These are phyloP conservation scores for Schwanniomyces pseudopolymorphus DNA, from an alignment of 805 yeast genomes.

Conservation along the genomic window DNA sequence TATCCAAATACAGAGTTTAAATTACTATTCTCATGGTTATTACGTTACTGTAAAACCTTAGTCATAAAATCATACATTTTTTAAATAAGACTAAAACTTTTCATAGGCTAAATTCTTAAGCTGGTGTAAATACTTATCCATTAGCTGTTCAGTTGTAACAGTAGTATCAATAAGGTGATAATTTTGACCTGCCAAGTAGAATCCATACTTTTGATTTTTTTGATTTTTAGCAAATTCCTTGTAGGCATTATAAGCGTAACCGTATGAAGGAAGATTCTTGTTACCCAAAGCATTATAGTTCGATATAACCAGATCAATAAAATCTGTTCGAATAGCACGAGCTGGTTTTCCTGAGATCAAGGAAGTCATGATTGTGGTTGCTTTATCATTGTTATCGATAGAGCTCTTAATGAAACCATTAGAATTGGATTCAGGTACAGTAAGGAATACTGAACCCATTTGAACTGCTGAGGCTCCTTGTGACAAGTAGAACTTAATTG, in stretches of 20 bases:
- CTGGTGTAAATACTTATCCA: constrained; percentile 21
- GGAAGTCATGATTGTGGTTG: constrained; percentile 29
- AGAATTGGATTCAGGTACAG: constrained; percentile 28
- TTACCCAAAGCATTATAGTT: constrained; percentile 3
- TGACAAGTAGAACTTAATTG: constrained; percentile 27
- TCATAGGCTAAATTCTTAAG: constrained; percentile 1
- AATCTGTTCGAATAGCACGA: constrained; percentile 35
- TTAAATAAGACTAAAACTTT: not conserved
- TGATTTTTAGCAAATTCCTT: constrained; percentile 18
- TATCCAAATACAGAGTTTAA: no score
- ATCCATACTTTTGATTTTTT: constrained; percentile 16
- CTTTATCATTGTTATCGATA: constrained; percentile 1
- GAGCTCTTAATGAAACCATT: constrained; percentile 15
- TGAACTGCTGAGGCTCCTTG: constrained; percentile 54
- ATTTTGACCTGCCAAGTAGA: constrained; percentile 37
- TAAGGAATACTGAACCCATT: constrained; percentile 53
- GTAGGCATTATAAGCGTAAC: constrained; percentile 32
- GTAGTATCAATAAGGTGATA: constrained; percentile 21
- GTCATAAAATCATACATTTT: not conserved
- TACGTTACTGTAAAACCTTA: no score
- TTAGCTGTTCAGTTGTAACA: constrained; percentile 19
- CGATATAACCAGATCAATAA: constrained; percentile 22
- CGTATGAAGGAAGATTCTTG: constrained; percentile 32
- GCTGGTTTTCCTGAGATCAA: constrained; percentile 41
- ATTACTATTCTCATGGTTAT: no score